These are phyloP conservation scores for Tolypocladium nubicola DNA, from an alignment of 2,329 filamentous ascomycete genomes.

Conservation along the genomic window DNA sequence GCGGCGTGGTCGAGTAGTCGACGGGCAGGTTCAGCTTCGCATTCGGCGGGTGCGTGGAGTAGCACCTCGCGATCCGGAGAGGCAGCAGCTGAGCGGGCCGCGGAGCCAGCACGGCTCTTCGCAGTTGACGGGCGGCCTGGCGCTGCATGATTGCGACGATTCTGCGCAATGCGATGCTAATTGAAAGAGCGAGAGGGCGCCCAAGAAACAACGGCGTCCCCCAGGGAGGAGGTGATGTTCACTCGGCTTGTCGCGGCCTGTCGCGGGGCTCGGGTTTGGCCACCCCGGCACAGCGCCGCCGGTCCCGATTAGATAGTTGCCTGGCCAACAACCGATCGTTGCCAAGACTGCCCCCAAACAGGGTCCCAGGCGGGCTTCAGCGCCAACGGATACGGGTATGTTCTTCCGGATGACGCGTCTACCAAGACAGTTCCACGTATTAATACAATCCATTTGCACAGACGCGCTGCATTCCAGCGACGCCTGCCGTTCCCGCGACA, in stretches of 20 bases:
- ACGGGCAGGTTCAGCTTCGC: slow-evolving; percentile 72
- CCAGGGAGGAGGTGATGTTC: slow-evolving; percentile 11
- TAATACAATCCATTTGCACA: not conserved
- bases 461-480: slow-evolving; percentile 13
- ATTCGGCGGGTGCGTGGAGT: slow-evolving; percentile 48
- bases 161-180: slow-evolving; percentile 1
- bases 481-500: slow-evolving; percentile 9
- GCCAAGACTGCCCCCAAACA: not conserved
- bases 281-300: not conserved
- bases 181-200: not conserved
- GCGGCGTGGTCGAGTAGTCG: slow-evolving; percentile 73
- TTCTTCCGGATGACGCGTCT: not conserved
- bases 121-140: slow-evolving; percentile 18
- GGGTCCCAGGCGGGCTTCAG: not conserved
- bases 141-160: slow-evolving; percentile 18
- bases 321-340: slow-evolving; percentile 21
- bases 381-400: not conserved
- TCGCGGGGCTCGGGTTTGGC: slow-evolving; percentile 14
- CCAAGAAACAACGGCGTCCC: not conserved
- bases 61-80: slow-evolving; percentile 19
- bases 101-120: slow-evolving; percentile 14
- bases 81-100: slow-evolving; percentile 6
- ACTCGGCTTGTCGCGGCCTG: slow-evolving; percentile 28
- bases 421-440: not conserved
- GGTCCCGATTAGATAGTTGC: slow-evolving; percentile 27